phyloP scores from a whole-genome alignment of 768 basidiomycete genomes.

The Cystofilobasidium macerans region DNA sequence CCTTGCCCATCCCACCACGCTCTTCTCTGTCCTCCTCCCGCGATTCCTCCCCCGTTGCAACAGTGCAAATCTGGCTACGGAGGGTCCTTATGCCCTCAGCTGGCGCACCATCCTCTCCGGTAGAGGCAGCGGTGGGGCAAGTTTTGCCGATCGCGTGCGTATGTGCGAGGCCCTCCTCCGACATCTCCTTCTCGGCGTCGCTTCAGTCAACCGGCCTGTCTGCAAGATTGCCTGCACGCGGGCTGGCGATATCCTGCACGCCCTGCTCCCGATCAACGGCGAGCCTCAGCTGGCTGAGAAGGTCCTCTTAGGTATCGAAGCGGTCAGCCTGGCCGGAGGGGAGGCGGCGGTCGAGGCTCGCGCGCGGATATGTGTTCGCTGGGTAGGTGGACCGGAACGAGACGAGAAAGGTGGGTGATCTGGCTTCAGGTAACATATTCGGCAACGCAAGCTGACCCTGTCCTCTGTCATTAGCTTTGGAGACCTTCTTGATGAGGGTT shows the following conservation, averaged over 20 bases:
- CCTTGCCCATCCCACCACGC: slow-evolving; percentile 28
- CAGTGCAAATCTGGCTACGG: too few species aligned
- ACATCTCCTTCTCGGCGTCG: slow-evolving; percentile 27
- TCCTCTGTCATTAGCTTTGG: slow-evolving; percentile 28
- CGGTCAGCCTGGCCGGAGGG: slow-evolving; percentile 47
- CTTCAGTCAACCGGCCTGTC: background rate
- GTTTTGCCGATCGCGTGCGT: slow-evolving; percentile 38
- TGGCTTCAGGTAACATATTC: background rate
- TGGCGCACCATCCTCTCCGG: background rate
- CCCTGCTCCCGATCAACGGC: slow-evolving; percentile 46
- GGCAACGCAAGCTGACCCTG: background rate
- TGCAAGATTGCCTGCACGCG: slow-evolving; percentile 41
- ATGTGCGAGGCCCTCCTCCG: slow-evolving; percentile 23
- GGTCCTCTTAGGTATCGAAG: slow-evolving; percentile 46
- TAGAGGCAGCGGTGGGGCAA: slow-evolving; percentile 42
- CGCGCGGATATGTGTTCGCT: slow-evolving; percentile 51
- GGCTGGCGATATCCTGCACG: slow-evolving; percentile 48
- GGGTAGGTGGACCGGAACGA: slow-evolving; percentile 48
- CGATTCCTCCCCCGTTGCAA: slow-evolving; percentile 45
- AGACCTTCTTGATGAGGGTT: slow-evolving; percentile 32
- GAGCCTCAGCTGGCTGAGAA: slow-evolving; percentile 43
- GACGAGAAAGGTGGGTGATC: slow-evolving; percentile 39
- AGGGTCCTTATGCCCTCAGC: background rate
- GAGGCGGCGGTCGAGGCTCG: slow-evolving; percentile 55
- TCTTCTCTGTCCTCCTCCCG: slow-evolving; percentile 43